A percentile compares a stretch with the other conserved stretches of the same genome.
These are phyloP conservation scores for Celoporthe dispersa DNA, from an alignment of 2,329 filamentous ascomycete species.

Conservation along the genomic window DNA sequence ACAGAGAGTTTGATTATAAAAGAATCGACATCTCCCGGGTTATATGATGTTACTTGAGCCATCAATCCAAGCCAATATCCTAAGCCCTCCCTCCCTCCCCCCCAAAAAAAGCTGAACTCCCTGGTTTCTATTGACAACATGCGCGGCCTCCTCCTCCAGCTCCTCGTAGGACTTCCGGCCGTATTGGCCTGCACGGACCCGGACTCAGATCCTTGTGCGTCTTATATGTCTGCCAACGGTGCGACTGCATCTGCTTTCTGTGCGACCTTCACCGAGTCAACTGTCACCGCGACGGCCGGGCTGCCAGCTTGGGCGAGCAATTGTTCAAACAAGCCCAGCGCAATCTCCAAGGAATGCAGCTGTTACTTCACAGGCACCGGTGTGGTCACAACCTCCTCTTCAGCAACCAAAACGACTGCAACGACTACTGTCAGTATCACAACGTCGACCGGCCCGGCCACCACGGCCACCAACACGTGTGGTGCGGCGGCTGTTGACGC, in stretches of 20 bases:
- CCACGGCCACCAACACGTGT: constrained; percentile 20
- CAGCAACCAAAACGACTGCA: constrained; percentile 28
- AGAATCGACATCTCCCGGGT: background rate
- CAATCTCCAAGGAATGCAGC: constrained; percentile 38
- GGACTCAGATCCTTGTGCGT: constrained; percentile 38
- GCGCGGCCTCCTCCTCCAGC: constrained; percentile 30
- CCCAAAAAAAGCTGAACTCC: background rate
- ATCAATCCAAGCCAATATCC: background rate
- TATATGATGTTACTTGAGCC: background rate
- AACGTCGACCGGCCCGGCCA: constrained; percentile 14
- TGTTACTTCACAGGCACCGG: constrained; percentile 36
- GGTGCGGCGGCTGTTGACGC: constrained; percentile 33
- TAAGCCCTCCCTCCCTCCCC: too few species aligned
- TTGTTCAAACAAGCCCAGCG: constrained; percentile 36
- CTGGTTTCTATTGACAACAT: constrained; percentile 19
- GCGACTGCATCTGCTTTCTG: constrained; percentile 41
- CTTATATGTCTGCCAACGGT: constrained; percentile 39
- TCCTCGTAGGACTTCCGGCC: constrained; percentile 33
- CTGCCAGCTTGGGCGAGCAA: constrained; percentile 34
- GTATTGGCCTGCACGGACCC: constrained; percentile 39
- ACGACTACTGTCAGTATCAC: constrained; percentile 29
- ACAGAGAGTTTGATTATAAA: background rate
- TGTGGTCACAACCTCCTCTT: constrained; percentile 27
- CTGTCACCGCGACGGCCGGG: constrained; percentile 35
- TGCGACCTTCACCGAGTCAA: constrained; percentile 39